Evolutionary conservation across 345 rosid species (phyloP).

Genomic region (Bruguiera sexangula): DNA sequence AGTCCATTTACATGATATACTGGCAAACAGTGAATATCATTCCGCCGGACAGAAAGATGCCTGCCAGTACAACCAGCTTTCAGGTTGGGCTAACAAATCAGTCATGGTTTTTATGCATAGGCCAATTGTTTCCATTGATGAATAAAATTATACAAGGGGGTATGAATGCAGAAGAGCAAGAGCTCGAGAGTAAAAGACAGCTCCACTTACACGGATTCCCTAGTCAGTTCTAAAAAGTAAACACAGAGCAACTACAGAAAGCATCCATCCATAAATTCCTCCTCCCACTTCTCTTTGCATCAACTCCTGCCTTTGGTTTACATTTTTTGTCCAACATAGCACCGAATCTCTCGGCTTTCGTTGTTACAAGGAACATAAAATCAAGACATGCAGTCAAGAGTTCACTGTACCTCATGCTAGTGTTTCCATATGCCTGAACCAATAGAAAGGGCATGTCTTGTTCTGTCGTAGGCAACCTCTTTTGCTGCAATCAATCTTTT

Average conservation of each 20-base stretch:
- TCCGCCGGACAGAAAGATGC: too few relatives aligned
- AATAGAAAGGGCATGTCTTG: neutral
- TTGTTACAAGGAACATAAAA: too few relatives aligned
- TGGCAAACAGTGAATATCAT: too few relatives aligned
- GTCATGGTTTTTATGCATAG: too few relatives aligned
- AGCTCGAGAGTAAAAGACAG: neutral
- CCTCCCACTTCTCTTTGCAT: conserved; percentile 16
- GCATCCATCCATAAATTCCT: conserved; percentile 1
- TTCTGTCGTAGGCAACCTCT: neutral
- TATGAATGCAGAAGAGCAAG: neutral
- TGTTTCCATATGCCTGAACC: conserved; percentile 8
- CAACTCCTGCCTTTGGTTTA: neutral
- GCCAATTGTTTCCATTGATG: too few relatives aligned
- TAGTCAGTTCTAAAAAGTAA: neutral
- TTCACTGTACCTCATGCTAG: neutral
- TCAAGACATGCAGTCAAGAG: too few relatives aligned
- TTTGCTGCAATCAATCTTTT: neutral
- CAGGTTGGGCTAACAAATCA: too few relatives aligned
- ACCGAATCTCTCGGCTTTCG: conserved; percentile 5
- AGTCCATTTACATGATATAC: too few relatives aligned
- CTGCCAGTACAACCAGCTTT: too few relatives aligned
- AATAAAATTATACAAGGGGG: too few relatives aligned
- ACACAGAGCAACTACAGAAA: conserved; percentile 1
- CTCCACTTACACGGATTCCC: conserved; percentile 11
- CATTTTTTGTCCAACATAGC: neutral